Percentiles rank a stretch among this genome's conserved stretches.
Conservation (phyloP, 2,329 filamentous ascomycete species). For the Cadophora sp. region DNA sequence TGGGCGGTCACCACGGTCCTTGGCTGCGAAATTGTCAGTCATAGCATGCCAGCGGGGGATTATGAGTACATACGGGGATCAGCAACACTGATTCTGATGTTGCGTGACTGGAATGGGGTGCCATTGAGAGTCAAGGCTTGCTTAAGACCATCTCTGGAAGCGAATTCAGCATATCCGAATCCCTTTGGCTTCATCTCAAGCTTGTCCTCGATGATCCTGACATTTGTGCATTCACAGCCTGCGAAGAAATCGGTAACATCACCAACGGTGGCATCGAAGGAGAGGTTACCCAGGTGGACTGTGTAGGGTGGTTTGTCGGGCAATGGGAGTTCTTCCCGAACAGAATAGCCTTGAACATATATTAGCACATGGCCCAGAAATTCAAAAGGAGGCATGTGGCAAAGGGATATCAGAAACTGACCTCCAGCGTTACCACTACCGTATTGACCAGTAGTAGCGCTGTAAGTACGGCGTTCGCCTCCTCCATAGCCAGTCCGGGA, state of each 20-base stretch:
- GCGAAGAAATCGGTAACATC: constrained; percentile 87
- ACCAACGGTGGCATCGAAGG: constrained; percentile 87
- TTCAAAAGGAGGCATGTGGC: not conserved
- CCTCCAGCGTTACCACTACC: constrained; percentile 43
- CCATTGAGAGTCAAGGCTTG: constrained; percentile 86
- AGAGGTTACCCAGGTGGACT: constrained; percentile 94
- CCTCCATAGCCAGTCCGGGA: constrained; percentile 45
- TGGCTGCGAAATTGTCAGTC: constrained; percentile 62
- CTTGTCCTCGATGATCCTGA: constrained; percentile 97
- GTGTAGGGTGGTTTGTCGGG: constrained; percentile 94
- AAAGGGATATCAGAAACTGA: constrained; percentile 32
- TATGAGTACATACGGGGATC: constrained; percentile 82
- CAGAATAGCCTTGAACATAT: constrained; percentile 57
- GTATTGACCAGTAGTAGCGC: constrained; percentile 43
- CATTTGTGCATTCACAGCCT: constrained; percentile 84
- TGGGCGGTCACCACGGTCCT: constrained; percentile 70
- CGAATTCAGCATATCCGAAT: constrained; percentile 97
- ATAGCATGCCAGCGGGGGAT: constrained; percentile 26
- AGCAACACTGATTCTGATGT: constrained; percentile 92
- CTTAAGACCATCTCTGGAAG: constrained; percentile 85
- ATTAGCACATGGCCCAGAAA: constrained; percentile 27
- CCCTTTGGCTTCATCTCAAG: constrained; percentile 94
- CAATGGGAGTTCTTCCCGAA: constrained; percentile 81
- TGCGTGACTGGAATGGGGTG: constrained; percentile 82
- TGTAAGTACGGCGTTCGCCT: constrained; percentile 44